Evolutionary conservation across 1,139 yeast genomes (phyloP).

Genomic region (Zhuliangozyma blackwelliae): DNA sequence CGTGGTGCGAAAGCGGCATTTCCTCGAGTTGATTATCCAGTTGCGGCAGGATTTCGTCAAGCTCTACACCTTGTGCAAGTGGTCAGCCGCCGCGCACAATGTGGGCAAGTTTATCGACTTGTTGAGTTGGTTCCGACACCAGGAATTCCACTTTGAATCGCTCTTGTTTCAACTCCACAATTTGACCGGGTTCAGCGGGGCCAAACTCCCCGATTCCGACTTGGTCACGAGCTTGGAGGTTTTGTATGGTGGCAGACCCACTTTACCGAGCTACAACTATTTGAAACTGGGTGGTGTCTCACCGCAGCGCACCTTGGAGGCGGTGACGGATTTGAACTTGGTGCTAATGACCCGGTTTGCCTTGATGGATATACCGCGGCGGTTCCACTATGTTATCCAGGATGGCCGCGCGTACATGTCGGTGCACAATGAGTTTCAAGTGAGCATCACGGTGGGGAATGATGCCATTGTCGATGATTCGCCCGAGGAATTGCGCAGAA

Average conservation of each 20-base stretch:
- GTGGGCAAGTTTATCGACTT: slow-evolving; percentile 76
- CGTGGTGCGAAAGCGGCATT: slow-evolving; percentile 57
- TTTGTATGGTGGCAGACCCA: slow-evolving; percentile 71
- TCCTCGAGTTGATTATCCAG: slow-evolving; percentile 63
- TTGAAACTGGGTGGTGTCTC: slow-evolving; percentile 49
- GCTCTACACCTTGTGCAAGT: slow-evolving; percentile 77
- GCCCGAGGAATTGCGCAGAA: slow-evolving; percentile 31
- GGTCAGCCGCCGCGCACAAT: slow-evolving; percentile 74
- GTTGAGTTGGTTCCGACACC: slow-evolving; percentile 74
- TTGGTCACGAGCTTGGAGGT: slow-evolving; percentile 84
- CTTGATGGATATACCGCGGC: slow-evolving; percentile 55
- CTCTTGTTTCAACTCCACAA: slow-evolving; percentile 47
- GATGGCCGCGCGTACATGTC: slow-evolving; percentile 75
- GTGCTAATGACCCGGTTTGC: slow-evolving; percentile 75
- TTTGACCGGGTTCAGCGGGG: slow-evolving; percentile 68
- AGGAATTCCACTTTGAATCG: slow-evolving; percentile 71
- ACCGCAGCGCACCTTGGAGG: slow-evolving; percentile 54
- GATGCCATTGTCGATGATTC: slow-evolving; percentile 44
- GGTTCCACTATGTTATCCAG: slow-evolving; percentile 59
- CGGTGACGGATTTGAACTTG: slow-evolving; percentile 67
- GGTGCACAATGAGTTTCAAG: slow-evolving; percentile 56
- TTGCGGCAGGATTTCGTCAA: slow-evolving; percentile 80
- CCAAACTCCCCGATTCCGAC: slow-evolving; percentile 88
- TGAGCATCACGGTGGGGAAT: slow-evolving; percentile 19
- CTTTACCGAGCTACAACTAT: slow-evolving; percentile 62